Evolutionary conservation across 805 yeast species (phyloP), one percentile per base, ranked within the genome.

Genomic region (Kockiozyma suomiensis): DNA sequence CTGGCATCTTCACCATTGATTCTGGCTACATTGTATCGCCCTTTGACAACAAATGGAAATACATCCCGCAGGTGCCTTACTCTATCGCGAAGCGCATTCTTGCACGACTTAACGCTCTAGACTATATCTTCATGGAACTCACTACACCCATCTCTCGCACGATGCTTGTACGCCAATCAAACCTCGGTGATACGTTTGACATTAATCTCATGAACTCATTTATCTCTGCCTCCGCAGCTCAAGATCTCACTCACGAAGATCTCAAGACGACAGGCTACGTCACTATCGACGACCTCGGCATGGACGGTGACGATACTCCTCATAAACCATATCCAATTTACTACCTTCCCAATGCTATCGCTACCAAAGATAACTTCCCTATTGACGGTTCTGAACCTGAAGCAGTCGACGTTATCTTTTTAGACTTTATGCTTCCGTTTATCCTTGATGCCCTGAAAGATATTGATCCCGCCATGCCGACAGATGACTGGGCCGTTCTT

Each of bases 1-100:
- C 85, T 70, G 98, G 97, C 0, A 85, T 87, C 1, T 92, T 86
- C 71, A 91, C 96, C 0, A 75, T 76, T 46, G 96, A 91, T 72
- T 79, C 93, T 0, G 87, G 87, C 66, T 93, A 79, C 70, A 88
- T 87, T 46, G 88, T 93, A 0, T 85, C 96, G 0, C 97, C 98
- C 0, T 92, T 90, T 74, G 79, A 82, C 54, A 90, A 91, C 69
- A 80, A 80, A 42, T 93, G 97, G 97, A 81, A 79, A 33, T 83
- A 80, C 51, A 72, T 92, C 13, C 76, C 79, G 1, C 76, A 79
- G 4, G 72, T 92, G 1, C 89, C 94, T 0, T 77, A 79, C 55
- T 61, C 73, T 1, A 69, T 85, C 3, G 96, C 96, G 0, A 61
- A 76, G 6, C 71, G 75, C 59, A 75, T 91, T 0, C 78, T 84